phyloP scores from a whole-genome alignment of 1,139 yeast species.

The Debaryomyces robertsiae region DNA sequence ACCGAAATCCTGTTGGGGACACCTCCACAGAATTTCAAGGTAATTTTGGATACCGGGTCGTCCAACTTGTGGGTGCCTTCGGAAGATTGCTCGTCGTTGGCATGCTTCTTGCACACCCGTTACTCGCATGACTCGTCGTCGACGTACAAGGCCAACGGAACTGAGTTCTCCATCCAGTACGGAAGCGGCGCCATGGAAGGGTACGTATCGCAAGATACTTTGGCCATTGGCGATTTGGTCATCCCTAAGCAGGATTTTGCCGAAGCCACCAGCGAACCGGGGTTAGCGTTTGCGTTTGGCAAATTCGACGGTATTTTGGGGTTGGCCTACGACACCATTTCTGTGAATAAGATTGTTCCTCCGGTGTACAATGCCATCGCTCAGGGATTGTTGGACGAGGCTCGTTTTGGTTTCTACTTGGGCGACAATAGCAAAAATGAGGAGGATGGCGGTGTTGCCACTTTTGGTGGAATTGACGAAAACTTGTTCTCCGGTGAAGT shows the following conservation, averaged over 20 bases:
- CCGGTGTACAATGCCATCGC: conserved; percentile 89
- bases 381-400: conserved; percentile 76
- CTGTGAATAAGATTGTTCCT: conserved; percentile 87
- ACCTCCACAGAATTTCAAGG: conserved; percentile 90
- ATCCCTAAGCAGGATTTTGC: conserved; percentile 92
- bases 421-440: conserved; percentile 73
- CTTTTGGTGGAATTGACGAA: conserved; percentile 91
- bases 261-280: conserved; percentile 96
- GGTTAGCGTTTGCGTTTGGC: conserved; percentile 96
- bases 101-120: conserved; percentile 90
- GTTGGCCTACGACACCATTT: conserved; percentile 86
- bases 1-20: conserved; percentile 90
- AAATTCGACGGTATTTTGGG: conserved; percentile 97
- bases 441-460: conserved; percentile 82
- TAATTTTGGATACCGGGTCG: conserved; percentile 91
- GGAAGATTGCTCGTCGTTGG: conserved; percentile 83
- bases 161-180: conserved; percentile 80
- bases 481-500: conserved; percentile 75
- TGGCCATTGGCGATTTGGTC: conserved; percentile 78
- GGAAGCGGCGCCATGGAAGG: conserved; percentile 95
- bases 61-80: conserved; percentile 97
- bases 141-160: conserved; percentile 82
- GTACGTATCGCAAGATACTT: conserved; percentile 80
- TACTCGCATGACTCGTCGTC: conserved; percentile 82
- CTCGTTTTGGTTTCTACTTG: conserved; percentile 85